Evolutionary conservation across 495 filamentous ascomycete species (phyloP).

Genomic region (Tuber melanosporum): DNA sequence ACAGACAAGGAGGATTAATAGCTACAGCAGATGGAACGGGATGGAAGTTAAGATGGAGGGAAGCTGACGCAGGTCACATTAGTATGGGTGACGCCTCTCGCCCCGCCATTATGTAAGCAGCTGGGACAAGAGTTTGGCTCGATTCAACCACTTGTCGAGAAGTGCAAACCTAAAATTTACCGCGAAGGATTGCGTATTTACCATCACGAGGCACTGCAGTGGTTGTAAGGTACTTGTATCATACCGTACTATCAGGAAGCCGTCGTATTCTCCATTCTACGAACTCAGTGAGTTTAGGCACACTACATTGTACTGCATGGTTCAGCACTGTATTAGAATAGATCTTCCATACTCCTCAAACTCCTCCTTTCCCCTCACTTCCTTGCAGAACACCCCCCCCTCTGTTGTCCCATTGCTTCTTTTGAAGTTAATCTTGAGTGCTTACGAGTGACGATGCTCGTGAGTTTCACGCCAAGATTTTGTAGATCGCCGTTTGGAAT

Average conservation of each 20-base stretch:
- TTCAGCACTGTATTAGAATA: background rate
- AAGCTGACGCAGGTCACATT: conserved; percentile 26
- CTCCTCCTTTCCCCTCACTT: background rate
- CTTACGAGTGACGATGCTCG: background rate
- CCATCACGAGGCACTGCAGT: conserved; percentile 12
- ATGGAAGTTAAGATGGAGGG: conserved; percentile 19
- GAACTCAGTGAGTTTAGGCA: background rate
- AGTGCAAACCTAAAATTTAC: background rate
- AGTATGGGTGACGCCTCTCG: conserved; percentile 22
- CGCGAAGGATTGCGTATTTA: background rate
- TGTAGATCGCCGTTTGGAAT: background rate
- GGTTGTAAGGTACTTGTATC: background rate
- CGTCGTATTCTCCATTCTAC: background rate
- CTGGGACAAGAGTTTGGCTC: background rate
- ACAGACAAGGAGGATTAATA: background rate
- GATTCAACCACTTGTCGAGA: background rate
- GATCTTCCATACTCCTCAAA: background rate
- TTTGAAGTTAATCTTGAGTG: background rate
- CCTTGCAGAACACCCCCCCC: background rate
- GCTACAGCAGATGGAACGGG: conserved; percentile 8
- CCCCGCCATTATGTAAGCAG: conserved; percentile 34
- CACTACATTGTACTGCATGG: background rate
- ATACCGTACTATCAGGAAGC: background rate
- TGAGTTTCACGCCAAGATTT: background rate
- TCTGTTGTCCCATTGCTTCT: background rate